These are phyloP conservation scores for Nectriaceae sp. DNA, from an alignment of 2,329 filamentous ascomycete genomes.

Conservation along the genomic window DNA sequence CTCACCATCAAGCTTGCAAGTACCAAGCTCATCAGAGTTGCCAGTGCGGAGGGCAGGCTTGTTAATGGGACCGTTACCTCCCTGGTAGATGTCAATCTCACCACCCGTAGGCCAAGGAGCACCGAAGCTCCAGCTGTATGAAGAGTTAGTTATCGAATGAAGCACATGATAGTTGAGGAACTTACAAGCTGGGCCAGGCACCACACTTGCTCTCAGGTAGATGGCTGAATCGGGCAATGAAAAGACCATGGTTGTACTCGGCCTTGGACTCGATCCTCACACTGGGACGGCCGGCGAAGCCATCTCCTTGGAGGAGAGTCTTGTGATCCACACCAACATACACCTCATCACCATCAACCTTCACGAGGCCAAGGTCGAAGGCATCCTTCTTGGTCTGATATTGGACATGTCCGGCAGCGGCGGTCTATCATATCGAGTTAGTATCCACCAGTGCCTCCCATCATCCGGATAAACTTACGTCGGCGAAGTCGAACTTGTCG, in stretches of 20 bases:
- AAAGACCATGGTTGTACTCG: slow-evolving; percentile 64
- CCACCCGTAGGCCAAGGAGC: slow-evolving; percentile 60
- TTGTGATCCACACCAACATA: slow-evolving; percentile 42
- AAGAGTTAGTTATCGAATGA: slow-evolving; percentile 2
- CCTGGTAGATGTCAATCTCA: slow-evolving; percentile 70
- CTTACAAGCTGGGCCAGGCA: slow-evolving; percentile 70
- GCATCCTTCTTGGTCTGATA: slow-evolving; percentile 46
- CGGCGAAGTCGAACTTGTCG: slow-evolving; percentile 47
- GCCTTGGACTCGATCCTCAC: slow-evolving; percentile 67
- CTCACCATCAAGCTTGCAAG: slow-evolving; percentile 34
- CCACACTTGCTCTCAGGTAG: slow-evolving; percentile 69
- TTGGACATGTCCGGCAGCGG: slow-evolving; percentile 65
- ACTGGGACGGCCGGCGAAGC: slow-evolving; percentile 48
- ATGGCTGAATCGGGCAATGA: slow-evolving; percentile 70
- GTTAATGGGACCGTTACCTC: slow-evolving; percentile 59
- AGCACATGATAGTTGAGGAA: background rate
- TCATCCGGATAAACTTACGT: no score
- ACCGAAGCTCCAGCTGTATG: slow-evolving; percentile 49
- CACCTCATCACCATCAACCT: slow-evolving; percentile 34
- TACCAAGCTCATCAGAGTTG: slow-evolving; percentile 29
- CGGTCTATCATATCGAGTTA: slow-evolving; percentile 43
- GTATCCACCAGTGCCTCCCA: no score
- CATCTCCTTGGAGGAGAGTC: slow-evolving; percentile 20
- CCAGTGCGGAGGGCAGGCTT: slow-evolving; percentile 61
- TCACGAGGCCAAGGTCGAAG: slow-evolving; percentile 35